Base-by-base conservation (phyloP, 2,329 filamentous ascomycete species). In the Penicillium polonicum region DNA sequence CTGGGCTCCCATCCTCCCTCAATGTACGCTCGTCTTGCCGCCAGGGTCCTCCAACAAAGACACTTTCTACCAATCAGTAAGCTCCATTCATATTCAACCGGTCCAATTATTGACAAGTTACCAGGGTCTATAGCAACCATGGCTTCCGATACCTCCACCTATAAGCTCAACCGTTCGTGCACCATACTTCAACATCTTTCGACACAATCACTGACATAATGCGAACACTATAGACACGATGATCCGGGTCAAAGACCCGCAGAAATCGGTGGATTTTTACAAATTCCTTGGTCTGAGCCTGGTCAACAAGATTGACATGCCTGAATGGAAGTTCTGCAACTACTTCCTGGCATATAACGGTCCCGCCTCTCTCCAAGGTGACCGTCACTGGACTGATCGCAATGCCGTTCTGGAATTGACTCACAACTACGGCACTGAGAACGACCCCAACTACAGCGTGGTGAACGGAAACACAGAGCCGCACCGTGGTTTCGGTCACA, bases 271-370 rank as follows among this genome's bases (percentile, higher is more conserved):
- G 76, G 89, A 93, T 66, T 99, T 96, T 78, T 99, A 97, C 77
- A 88, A 96, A 73, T 90, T 91, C 75, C 84, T 99, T 19, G 94
- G 94, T 68, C 87, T 97, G 84, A 92, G 83, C 71, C 78, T 92
- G 61, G 84, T 97, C 75, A 86, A 90, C 70, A 90, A 92, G 78
- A 82, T 94, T 46, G 81, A 88, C 61, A 90, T 91, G 71, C 89
- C 92, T 15, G 92, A 96, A 59, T 86, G 85, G 75, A 96, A 95
- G 72, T 97, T 97, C 76, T 91, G 94, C 69, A 85, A 97, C 29
- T 97, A 97, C 82, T 97, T 97, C 79, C 83, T 99, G 59, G 92
- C 88, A 59, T 97, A 95, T 78, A 88, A 96, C 72, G 84, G 85
- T 33, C 85, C 91, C 10, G 81, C 84, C 38, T 89, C 93, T 15